A percentile compares a stretch with the other conserved stretches of the same genome.
phyloP scores from a whole-genome alignment of 176 grass and related monocot species.

The Phoenix dactylifera region DNA sequence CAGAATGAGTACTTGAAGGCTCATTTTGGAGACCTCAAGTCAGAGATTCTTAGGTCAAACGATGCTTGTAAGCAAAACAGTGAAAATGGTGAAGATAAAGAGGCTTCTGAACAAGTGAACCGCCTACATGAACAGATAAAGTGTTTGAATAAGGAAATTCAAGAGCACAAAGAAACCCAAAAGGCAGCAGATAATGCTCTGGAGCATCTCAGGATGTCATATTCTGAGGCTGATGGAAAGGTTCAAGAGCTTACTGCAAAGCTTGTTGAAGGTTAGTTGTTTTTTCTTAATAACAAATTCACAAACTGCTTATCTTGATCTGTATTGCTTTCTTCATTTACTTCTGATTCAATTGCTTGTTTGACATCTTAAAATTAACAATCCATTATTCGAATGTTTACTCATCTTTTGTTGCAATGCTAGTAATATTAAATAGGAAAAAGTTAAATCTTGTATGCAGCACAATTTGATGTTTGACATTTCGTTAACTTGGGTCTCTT shows the following conservation, averaged over 20 bases:
- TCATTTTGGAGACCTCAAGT: conserved; percentile 30
- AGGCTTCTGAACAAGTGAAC: conserved; percentile 33
- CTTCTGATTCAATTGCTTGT: too few relatives aligned
- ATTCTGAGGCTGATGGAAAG: conserved; percentile 76
- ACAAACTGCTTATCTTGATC: too few relatives aligned
- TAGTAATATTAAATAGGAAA: too few relatives aligned
- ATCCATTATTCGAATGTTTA: too few relatives aligned
- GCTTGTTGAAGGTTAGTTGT: conserved; percentile 62
- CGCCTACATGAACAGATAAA: conserved; percentile 51
- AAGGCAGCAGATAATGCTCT: conserved; percentile 61
- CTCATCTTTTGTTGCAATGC: too few relatives aligned
- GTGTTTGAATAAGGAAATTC: conserved; percentile 47
- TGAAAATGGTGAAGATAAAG: not conserved
- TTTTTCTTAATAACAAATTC: not conserved
- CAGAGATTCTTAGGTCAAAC: conserved; percentile 4
- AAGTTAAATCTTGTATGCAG: too few relatives aligned
- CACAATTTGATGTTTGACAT: too few relatives aligned
- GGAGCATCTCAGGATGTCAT: conserved; percentile 64
- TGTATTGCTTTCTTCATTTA: too few relatives aligned
- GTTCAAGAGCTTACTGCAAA: conserved; percentile 63
- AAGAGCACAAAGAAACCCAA: conserved; percentile 65
- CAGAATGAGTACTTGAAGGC: conserved; percentile 58
- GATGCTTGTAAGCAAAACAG: not conserved
- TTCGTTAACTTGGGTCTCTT: too few relatives aligned
- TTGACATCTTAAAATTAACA: too few relatives aligned